Evolutionary conservation across 495 filamentous ascomycete genomes (phyloP), one percentile per base, ranked within the genome.

Genomic region (Penicillium nucicola): DNA sequence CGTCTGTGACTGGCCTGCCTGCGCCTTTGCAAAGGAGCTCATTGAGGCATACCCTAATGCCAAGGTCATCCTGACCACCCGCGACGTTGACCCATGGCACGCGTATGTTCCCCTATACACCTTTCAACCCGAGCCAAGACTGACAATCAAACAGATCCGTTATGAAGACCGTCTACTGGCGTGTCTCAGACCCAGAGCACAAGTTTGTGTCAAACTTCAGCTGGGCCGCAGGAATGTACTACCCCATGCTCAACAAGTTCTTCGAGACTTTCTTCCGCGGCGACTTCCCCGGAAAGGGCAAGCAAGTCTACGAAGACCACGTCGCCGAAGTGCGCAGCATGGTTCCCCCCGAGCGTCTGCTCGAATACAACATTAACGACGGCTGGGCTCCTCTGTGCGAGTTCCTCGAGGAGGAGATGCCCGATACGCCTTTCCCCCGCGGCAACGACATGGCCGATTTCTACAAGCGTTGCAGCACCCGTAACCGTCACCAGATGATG

Each of bases 11-110:
- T 81, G 79, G 77, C 83, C 84, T 9, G 81, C 81, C 35, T 81
- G 78, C 42, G 79, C 80, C 25, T 87, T 87, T 54, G 82, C 79
- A 39, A 77, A 80, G 57, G 84, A 88, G 62, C 69, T 88, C 30
- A 84, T 87, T 28, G 81, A 81, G 40, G 81, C 83, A 12, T 87
- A 87, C 55, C 84, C 84, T 12, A 84, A 87, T 37, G 84, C 84
- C 30, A 87, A 87, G 62, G 80, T 87, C 33, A 76, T 87, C 36
- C 62, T 87, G 52, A 81, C 80, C 18, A 80, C 74, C 30, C 77
- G 84, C 28, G 83, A 86, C 32, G 76, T 81, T 15, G 77, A 83
- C 60, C 72, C 75, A 30, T 83, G 80, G 80, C 76, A 82, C 60
- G 72, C 72, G 58, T 77, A 71, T 35, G 68, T 57, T 25, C 6